These are phyloP conservation scores for Capsella rubella DNA, from an alignment of 441 rosid species.

Conservation along the genomic window DNA sequence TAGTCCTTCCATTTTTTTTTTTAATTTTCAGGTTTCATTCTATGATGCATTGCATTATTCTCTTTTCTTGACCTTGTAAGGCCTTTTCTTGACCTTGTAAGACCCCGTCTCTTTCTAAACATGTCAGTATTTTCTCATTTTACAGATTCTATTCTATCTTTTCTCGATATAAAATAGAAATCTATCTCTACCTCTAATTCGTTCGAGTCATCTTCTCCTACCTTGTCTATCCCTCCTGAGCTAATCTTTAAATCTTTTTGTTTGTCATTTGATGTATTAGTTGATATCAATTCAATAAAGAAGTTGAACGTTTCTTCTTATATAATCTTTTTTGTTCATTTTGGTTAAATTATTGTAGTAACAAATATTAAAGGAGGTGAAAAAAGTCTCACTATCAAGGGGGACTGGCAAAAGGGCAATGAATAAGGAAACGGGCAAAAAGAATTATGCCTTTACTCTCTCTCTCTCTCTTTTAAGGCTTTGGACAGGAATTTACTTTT, in stretches of 20 bases:
- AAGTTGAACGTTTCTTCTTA: not conserved
- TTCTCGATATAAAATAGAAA: conserved; percentile 35
- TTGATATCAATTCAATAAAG: conserved; percentile 28
- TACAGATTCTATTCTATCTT: conserved; percentile 20
- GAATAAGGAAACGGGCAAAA: conserved; percentile 58
- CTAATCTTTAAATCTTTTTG: conserved; percentile 40
- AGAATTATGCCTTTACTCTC: conserved; percentile 57
- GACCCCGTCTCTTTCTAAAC: conserved; percentile 47
- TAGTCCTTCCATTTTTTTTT: not conserved
- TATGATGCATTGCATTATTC: not conserved
- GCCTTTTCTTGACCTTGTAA: conserved; percentile 99
- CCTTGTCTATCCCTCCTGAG: conserved; percentile 98
- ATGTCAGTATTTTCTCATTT: not conserved
- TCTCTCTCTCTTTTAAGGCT: conserved; percentile 41
- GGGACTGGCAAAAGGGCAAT: conserved; percentile 46
- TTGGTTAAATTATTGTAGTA: conserved; percentile 26
- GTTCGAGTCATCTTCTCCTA: conserved; percentile 72
- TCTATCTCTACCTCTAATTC: conserved; percentile 32
- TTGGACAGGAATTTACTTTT: conserved; percentile 58
- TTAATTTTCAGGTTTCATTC: not conserved
- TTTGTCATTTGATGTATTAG: conserved; percentile 18
- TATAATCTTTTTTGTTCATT: conserved; percentile 16
- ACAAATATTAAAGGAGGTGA: conserved; percentile 27
- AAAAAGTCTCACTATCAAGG: conserved; percentile 45
- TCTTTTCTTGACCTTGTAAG: conserved; percentile 98